Evolutionary conservation across 768 basidiomycete species (phyloP).

Genomic region (Lyophyllum atratum): DNA sequence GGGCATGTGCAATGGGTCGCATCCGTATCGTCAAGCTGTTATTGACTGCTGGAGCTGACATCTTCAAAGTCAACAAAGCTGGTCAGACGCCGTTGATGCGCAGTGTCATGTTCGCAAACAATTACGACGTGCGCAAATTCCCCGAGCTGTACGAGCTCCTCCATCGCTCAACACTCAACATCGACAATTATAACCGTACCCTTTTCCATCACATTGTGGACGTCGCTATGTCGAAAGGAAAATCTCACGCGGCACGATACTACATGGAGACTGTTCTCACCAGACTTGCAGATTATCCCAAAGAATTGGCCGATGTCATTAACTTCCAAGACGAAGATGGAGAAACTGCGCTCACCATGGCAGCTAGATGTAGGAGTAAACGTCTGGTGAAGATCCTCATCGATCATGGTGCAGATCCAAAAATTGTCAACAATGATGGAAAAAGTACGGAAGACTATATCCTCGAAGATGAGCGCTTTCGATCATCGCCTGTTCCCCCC

Average conservation of each 20-base stretch:
- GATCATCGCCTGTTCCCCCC: constrained; percentile 83
- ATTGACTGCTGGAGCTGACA: constrained; percentile 91
- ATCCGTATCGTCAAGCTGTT: constrained; percentile 94
- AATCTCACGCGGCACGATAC: constrained; percentile 96
- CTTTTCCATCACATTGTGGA: constrained; percentile 99
- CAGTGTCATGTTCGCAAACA: constrained; percentile 99
- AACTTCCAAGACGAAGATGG: constrained; percentile 99
- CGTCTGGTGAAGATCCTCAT: constrained; percentile 93
- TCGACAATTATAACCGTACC: constrained; percentile 96
- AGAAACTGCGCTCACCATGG: constrained; percentile 95
- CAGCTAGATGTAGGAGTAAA: constrained; percentile 93
- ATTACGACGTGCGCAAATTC: constrained; percentile 99
- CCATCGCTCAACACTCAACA: constrained; percentile 97
- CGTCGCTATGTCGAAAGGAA: constrained; percentile 95
- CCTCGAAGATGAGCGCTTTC: constrained; percentile 95
- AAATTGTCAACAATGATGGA: constrained; percentile 90
- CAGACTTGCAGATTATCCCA: constrained; percentile 89
- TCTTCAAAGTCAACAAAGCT: constrained; percentile 94
- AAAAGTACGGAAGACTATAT: constrained; percentile 99
- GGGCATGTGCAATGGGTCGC: constrained; percentile 99
- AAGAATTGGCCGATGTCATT: constrained; percentile 95
- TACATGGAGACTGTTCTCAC: constrained; percentile 97
- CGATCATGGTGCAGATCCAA: constrained; percentile 95
- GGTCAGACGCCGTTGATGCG: constrained; percentile 99
- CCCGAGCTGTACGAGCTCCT: constrained; percentile 95